Evolutionary conservation across 2,329 filamentous ascomycete species (phyloP), one percentile per base, ranked within the genome.

Genomic region (Colletotrichum gigasporum): DNA sequence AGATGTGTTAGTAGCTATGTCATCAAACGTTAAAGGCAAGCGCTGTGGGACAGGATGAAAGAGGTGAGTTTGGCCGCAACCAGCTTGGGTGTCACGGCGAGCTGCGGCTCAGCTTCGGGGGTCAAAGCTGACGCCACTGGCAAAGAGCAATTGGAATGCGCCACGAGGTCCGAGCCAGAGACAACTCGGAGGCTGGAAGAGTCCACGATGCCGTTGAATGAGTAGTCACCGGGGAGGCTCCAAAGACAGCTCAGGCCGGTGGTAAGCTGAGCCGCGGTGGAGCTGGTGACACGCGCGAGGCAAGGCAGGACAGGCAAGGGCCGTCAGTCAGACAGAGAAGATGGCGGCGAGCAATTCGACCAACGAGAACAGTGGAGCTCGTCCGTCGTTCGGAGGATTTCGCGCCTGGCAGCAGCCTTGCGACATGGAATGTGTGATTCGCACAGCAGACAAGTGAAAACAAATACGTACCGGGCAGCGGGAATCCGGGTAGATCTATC

Each of bases 21-120:
- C 56, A 54, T 64, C 57, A 61, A 64, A 61, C 61, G 61, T 64
- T 64, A 64, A 61, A 54, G 41, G 41, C 61, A 48, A 64, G 61
- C 56, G 61, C 56, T 54, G 47, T 64, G 56, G 61, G 61, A 54
- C 61, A 61, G n/a, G 61, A 44, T 64, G 34, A 64, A 64, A 61
- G 61, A 54, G 61, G 50, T 28, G 34, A 64, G 61, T 61, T 61
- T 61, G 41, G 56, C 61, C 61, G 61, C 61, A 64, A 54, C 41
- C 56, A 61, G 61, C 48, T 54, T 34, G 48, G 56, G 48, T 54
- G 57, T 61, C 56, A 55, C 61, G 48, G 34, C 44, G 56, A 64
- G 61, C 56, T 61, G 61, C 56, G 56, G 56, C 61, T 45, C 34
- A 54, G 41, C 41, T 59, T 45, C 28, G 45, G 47, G 56, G 61